Conservation (phyloP, 2,329 filamentous ascomycete species). For the Monosporascus sp. region DNA sequence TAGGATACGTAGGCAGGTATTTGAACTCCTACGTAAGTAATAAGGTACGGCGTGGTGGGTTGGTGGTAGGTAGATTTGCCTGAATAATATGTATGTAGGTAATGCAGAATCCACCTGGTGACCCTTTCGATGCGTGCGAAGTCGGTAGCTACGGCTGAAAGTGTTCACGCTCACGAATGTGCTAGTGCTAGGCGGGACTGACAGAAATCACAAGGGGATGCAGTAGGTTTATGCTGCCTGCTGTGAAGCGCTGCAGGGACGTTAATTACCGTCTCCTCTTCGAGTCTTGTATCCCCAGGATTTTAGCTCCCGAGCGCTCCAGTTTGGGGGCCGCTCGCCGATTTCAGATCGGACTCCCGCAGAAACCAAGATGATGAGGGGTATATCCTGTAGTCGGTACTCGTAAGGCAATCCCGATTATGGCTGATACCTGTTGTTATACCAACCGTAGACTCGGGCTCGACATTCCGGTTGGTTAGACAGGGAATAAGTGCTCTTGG, state of each 20-base stretch:
- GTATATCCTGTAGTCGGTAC: background rate
- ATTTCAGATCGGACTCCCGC: background rate
- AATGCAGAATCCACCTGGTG: too few species aligned
- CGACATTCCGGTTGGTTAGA: background rate
- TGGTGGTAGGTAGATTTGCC: background rate
- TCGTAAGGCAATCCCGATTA: too few species aligned
- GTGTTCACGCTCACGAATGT: background rate
- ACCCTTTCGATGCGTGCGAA: background rate
- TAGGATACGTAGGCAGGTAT: background rate
- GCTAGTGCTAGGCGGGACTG: background rate
- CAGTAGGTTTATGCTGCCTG: background rate
- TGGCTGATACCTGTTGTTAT: too few species aligned
- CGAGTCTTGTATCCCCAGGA: background rate
- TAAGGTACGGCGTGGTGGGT: background rate
- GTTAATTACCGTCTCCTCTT: background rate
- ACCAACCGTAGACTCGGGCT: too few species aligned
- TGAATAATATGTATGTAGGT: background rate
- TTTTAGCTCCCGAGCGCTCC: conserved; percentile 1
- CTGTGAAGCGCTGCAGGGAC: background rate
- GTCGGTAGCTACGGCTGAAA: background rate
- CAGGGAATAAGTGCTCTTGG: background rate
- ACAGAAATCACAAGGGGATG: background rate
- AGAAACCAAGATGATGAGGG: background rate
- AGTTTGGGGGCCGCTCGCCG: background rate
- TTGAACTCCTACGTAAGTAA: too few species aligned